Evolutionary conservation across 1,139 yeast genomes (phyloP), one percentile per base, ranked within the genome.

Genomic region (Diutina sp.): DNA sequence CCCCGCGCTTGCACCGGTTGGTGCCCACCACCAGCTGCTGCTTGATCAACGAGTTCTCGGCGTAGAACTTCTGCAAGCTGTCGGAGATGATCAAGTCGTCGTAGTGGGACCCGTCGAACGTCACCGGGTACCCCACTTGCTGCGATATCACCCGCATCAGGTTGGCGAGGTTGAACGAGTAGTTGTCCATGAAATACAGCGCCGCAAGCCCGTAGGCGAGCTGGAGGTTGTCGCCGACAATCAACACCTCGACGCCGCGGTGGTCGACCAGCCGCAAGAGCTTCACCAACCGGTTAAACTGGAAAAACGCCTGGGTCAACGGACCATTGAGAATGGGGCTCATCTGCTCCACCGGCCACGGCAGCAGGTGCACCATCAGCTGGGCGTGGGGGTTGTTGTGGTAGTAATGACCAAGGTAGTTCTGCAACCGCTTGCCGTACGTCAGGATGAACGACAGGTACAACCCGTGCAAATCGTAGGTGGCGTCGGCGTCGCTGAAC

Each of bases 161-260:
- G 51, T 64, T 61, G 58, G 63, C 66, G 46, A 72, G 63, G 60
- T 74, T 71, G 60, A 68, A 73, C 59, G 69, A 69, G 61, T 76
- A 76, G 56, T 65, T 66, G 62, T 76, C 79, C 79, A 76, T 76
- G 59, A 76, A 65, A 58, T 72, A 73, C 47, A 76, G 70, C 46
- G 73, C 67, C 18, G 71, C 63, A 58, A 76, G 64, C 6, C 74
- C 72, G 32, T 57, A 58, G 12, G 58, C 57, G n/a, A 60, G 56
- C 38, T 58, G 57, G 1, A 76, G 72, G 48, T 75, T 67, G 51
- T 72, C 64, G 55, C 62, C 66, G 45, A 59, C 58, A 52, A 67
- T 65, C 4, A 72, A 68, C 51, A 66, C 65, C 47, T 70, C 73
- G n/a, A 73, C 67, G 57, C 72, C 72, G n/a, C 67, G 62, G 35